A percentile compares a stretch with the other conserved stretches of the same genome.
phyloP scores from a whole-genome alignment of 2,329 filamentous ascomycete species.

The Aspergillus pseudonomiae region DNA sequence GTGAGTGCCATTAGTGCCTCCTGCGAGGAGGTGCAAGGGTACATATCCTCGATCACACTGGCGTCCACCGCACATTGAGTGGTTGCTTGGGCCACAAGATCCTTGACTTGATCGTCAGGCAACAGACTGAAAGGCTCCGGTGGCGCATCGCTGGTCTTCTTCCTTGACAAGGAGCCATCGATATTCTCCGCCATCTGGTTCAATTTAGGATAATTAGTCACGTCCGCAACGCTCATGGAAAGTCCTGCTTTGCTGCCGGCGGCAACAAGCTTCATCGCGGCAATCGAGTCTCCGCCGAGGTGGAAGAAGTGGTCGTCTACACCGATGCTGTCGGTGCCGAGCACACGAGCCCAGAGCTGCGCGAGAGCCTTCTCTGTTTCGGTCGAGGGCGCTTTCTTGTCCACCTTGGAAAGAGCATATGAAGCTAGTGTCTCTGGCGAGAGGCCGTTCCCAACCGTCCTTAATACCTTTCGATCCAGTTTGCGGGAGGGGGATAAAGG shows the following conservation, averaged over 20 bases:
- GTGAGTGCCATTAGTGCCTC: background rate
- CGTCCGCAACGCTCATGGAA: background rate
- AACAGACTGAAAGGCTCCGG: background rate
- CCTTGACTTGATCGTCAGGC: background rate
- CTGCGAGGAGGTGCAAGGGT: background rate
- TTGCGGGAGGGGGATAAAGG: constrained; percentile 10
- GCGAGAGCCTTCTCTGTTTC: background rate
- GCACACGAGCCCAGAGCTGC: constrained; percentile 4
- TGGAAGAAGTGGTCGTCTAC: constrained; percentile 27
- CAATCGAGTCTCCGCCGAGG: constrained; percentile 34
- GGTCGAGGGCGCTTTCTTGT: background rate
- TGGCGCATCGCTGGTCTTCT: background rate
- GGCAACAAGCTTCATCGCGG: constrained; percentile 20
- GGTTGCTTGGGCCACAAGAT: background rate
- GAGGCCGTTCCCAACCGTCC: background rate
- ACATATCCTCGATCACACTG: background rate
- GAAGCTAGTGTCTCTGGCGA: background rate
- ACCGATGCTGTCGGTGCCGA: background rate
- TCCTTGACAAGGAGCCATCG: background rate
- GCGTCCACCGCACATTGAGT: background rate
- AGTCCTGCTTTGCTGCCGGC: background rate
- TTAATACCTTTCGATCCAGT: constrained; percentile 4
- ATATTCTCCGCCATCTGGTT: background rate
- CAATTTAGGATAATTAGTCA: background rate
- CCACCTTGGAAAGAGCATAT: background rate